These are phyloP conservation scores for Neoboletus subvelutipes DNA, from an alignment of 768 basidiomycete species.

Conservation along the genomic window DNA sequence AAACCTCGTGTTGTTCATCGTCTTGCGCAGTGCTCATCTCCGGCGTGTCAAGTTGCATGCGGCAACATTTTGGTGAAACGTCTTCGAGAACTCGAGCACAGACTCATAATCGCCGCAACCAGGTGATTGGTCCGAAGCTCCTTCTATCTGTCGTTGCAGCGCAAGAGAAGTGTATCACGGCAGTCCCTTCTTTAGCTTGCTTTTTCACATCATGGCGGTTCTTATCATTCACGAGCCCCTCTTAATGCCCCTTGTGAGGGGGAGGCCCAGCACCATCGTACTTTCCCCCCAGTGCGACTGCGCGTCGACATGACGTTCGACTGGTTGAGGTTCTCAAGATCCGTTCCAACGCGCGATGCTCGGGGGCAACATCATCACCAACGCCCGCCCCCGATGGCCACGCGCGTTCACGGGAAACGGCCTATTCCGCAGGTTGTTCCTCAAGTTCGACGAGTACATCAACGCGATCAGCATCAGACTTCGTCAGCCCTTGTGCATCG, in stretches of 20 bases:
- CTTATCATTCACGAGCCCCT: constrained; percentile 29
- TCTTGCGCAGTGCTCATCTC: constrained; percentile 25
- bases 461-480: constrained; percentile 12
- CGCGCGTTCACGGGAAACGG: constrained; percentile 21
- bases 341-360: constrained; percentile 15
- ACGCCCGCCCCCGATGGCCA: constrained; percentile 14
- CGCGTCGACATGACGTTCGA: constrained; percentile 26
- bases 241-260: constrained; percentile 29
- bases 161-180: constrained; percentile 26
- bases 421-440: constrained; percentile 18
- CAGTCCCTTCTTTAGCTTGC: constrained; percentile 24
- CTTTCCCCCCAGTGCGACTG: constrained; percentile 13
- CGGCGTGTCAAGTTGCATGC: constrained; percentile 21
- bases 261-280: constrained; percentile 4
- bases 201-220: constrained; percentile 23
- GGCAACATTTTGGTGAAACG: constrained; percentile 27
- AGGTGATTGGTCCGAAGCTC: constrained; percentile 23
- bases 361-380: constrained; percentile 16
- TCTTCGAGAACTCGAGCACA: constrained; percentile 30
- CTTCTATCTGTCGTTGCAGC: constrained; percentile 31
- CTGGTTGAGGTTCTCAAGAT: constrained; percentile 26
- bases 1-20: constrained; percentile 20
- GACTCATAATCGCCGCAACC: constrained; percentile 26
- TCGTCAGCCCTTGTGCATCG: constrained; percentile 12
- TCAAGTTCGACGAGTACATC: constrained; percentile 21